Evolutionary conservation across 345 rosid species (phyloP).

Genomic region (Boechera retrofracta): DNA sequence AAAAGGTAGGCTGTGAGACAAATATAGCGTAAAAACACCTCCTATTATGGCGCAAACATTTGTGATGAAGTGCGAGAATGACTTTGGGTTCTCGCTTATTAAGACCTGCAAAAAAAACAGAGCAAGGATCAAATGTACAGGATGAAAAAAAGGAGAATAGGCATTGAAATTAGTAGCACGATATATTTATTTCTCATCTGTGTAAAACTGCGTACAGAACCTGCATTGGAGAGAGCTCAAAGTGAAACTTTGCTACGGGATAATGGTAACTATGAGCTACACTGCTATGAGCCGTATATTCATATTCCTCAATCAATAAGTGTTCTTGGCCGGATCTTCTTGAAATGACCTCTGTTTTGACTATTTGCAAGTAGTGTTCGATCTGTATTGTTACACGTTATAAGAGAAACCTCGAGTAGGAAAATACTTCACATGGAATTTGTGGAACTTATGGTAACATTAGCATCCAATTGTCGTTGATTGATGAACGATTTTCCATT

Average conservation of each 20-base stretch:
- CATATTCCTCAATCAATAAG: conserved; percentile 72
- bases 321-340: conserved; percentile 51
- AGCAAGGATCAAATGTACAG: conserved; percentile 7
- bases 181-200: not conserved
- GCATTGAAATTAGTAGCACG: conserved; percentile 7
- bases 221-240: conserved; percentile 99
- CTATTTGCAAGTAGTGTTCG: conserved; percentile 92
- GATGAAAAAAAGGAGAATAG: not conserved
- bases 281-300: conserved; percentile 95
- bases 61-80: conserved; percentile 94
- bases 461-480: conserved; percentile 68
- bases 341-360: conserved; percentile 84
- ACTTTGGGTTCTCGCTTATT: conserved; percentile 71
- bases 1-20: not conserved
- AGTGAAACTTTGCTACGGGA: conserved; percentile 85
- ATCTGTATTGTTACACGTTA: conserved; percentile 57
- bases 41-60: conserved; percentile 96
- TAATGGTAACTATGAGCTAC: conserved; percentile 62
- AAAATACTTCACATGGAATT: not conserved
- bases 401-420: conserved; percentile 25
- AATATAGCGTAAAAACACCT: conserved; percentile 87
- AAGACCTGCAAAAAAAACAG: conserved; percentile 60
- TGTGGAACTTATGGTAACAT: conserved; percentile 89
- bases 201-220: conserved; percentile 41
- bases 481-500: conserved; percentile 74